These are phyloP conservation scores for Trichoderma harzianum DNA, from an alignment of 2,329 filamentous ascomycete genomes.

Conservation along the genomic window DNA sequence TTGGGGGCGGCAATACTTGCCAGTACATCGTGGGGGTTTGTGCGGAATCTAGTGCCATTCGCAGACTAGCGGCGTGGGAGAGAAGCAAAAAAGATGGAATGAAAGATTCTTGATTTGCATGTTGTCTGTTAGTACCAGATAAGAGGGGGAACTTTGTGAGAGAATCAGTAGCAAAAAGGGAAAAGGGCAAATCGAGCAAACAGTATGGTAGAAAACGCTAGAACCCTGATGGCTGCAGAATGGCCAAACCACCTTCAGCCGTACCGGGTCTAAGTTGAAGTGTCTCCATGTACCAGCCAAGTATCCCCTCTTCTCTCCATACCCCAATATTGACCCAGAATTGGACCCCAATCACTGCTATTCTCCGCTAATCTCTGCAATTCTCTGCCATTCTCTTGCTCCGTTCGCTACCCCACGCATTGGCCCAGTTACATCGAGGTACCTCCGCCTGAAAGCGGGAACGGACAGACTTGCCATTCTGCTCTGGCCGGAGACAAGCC, in stretches of 20 bases:
- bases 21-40: neutral
- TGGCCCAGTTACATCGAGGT: neutral
- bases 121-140: neutral
- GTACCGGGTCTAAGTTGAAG: neutral
- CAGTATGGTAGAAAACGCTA: neutral
- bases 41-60: neutral
- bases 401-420: neutral
- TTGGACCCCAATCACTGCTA: neutral
- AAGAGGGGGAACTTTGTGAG: neutral
- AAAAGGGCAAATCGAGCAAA: neutral
- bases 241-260: neutral
- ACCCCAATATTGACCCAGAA: neutral
- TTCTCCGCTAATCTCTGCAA: neutral
- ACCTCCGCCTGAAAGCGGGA: neutral
- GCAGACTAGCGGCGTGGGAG: neutral
- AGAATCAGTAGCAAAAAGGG: neutral
- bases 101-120: neutral
- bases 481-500: neutral
- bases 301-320: neutral
- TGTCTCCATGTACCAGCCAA: neutral
- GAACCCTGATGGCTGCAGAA: neutral
- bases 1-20: neutral
- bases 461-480: constrained; percentile 14
- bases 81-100: neutral
- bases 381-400: neutral